Conservation (phyloP, 1,139 yeast species). For the Candida buenavistaensis region DNA sequence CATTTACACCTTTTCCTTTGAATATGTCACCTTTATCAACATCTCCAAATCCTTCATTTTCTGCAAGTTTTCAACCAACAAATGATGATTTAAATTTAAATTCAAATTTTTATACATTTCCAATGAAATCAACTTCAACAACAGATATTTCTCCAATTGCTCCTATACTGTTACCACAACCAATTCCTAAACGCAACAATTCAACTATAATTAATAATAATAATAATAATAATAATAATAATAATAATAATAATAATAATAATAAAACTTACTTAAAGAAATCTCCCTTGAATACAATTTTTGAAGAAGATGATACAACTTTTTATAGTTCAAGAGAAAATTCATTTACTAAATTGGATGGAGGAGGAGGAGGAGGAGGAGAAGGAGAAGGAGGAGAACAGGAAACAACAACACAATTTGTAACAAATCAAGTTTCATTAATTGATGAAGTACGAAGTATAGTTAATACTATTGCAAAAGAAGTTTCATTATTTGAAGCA, state of each 20-base stretch:
- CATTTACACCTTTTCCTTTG: conserved; percentile 16
- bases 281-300: conserved; percentile 12
- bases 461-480: conserved; percentile 8
- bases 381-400: no score
- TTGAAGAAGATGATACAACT: conserved; percentile 13
- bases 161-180: conserved; percentile 12
- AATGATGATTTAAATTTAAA: background rate
- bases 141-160: background rate
- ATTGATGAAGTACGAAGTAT: conserved; percentile 6
- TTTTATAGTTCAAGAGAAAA: conserved; percentile 8
- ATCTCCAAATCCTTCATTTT: conserved; percentile 2
- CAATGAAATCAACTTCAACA: conserved; percentile 1
- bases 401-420: no score
- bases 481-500: conserved; percentile 15
- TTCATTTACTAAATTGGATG: conserved; percentile 10
- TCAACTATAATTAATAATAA: no score
- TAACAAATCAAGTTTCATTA: conserved; percentile 1
- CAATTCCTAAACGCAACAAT: conserved; percentile 9
- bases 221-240: no score
- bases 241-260: no score
- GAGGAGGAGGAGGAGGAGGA: no score
- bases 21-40: conserved; percentile 8
- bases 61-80: conserved; percentile 1
- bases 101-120: background rate
- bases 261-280: conserved; percentile 5